phyloP scores from a whole-genome alignment of 2,329 filamentous ascomycete genomes.

The Septoria linicola region DNA sequence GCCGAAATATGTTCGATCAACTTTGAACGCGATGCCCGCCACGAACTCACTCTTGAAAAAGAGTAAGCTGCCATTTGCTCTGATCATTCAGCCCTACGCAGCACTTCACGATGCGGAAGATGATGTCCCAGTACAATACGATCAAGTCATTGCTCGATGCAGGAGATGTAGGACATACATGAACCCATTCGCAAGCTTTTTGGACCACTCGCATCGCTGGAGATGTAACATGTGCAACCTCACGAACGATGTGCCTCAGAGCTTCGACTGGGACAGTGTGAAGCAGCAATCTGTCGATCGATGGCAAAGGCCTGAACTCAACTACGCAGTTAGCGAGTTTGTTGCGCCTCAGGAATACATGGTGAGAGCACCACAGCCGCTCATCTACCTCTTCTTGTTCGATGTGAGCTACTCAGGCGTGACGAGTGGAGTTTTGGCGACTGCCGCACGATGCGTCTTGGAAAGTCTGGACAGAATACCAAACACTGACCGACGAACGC shows the following conservation, averaged over 20 bases:
- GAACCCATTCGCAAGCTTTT: constrained; percentile 93
- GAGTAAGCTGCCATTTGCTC: constrained; percentile 89
- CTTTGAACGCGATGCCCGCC: constrained; percentile 88
- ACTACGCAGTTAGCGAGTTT: constrained; percentile 95
- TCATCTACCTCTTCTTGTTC: constrained; percentile 93
- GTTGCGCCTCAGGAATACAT: constrained; percentile 99
- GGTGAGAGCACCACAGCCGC: constrained; percentile 92
- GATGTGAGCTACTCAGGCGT: constrained; percentile 91
- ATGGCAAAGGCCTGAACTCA: constrained; percentile 89
- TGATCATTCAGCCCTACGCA: constrained; percentile 94
- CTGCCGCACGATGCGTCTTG: constrained; percentile 86
- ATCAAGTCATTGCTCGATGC: constrained; percentile 96
- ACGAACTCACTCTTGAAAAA: constrained; percentile 93
- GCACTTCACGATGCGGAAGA: constrained; percentile 92
- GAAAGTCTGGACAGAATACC: constrained; percentile 96
- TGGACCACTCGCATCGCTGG: constrained; percentile 97
- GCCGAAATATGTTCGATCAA: constrained; percentile 91
- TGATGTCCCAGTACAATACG: constrained; percentile 83
- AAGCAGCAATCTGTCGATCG: constrained; percentile 88
- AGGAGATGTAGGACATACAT: constrained; percentile 95
- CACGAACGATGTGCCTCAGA: constrained; percentile 98
- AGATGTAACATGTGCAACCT: constrained; percentile 99
- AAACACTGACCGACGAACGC: constrained; percentile 91
- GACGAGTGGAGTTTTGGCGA: constrained; percentile 86
- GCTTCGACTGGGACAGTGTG: constrained; percentile 95